Evolutionary conservation across 2,329 filamentous ascomycete species (phyloP), one percentile per base, ranked within the genome.

Genomic region (Trichoderma polysporum): DNA sequence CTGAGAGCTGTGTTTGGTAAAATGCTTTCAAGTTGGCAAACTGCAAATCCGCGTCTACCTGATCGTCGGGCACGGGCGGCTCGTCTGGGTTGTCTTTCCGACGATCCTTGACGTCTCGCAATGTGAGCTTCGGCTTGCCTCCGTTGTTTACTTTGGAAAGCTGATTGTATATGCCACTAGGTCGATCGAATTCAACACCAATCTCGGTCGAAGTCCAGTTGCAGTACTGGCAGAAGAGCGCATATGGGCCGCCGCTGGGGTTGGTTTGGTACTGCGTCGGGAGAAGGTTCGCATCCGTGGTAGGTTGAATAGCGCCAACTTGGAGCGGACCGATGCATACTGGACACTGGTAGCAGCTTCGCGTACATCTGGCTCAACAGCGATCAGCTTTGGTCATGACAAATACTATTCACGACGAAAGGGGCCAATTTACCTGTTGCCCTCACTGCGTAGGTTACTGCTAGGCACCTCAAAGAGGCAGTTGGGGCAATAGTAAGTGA

Each of bases 391-490:
- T 52, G 22, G 10, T 17, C 33, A 45, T 27, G 29, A 60, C n/a
- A 13, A 33, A 27, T 12, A 6, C 9, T 2, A n/a, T 19, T 53
- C 17, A 15, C 1, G 25, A 19, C 19, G 33, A 47, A 37, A 59
- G 49, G 33, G 39, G 47, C 27, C n/a, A 10, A 52, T 82, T 68
- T 84, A 96, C 93, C 93, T 89, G 79, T 97, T 97, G 50, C 94
- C 94, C 75, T 99, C 95, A 73, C 90, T 92, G 79, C 94, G 93
- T 53, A 98, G 88, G 74, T 93, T 93, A 75, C 92, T 97, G 77
- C 91, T 97, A 5, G 94, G 93, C 35, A 97, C 94, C 79, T 99
- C 95, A 74, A 99, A 98, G 66, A 99, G 81, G 77, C 95, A 99
- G 76, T 89, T 94, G 5, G 95, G 95, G 74, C 95, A 99, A 79